A percentile compares a stretch with the other conserved stretches of the same genome.
These are phyloP conservation scores for Plasmodium gonderi DNA, from an alignment of 169 alveolate species.

Conservation along the genomic window DNA sequence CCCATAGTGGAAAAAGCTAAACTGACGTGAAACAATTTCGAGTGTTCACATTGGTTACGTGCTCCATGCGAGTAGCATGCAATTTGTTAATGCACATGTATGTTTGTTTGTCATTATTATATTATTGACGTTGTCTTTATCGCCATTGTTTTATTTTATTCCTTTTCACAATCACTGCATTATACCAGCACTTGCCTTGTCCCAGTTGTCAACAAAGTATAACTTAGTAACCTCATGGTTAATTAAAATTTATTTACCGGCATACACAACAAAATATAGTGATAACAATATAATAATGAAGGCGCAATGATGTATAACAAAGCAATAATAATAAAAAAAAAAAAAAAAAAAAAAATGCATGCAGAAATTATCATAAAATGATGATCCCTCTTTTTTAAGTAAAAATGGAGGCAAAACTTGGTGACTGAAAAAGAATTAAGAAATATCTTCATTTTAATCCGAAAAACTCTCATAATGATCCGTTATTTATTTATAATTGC, in stretches of 20 bases:
- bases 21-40: no score
- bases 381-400: neutral
- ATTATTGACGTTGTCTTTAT: no score
- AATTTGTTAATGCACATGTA: no score
- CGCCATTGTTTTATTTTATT: neutral
- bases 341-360: neutral
- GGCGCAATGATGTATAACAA: no score
- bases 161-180: neutral
- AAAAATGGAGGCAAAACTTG: neutral
- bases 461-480: no score
- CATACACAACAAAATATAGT: neutral
- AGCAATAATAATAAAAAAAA: no score
- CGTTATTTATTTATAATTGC: neutral
- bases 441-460: no score
- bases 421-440: neutral
- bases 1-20: no score
- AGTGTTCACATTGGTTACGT: neutral
- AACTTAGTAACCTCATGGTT: neutral
- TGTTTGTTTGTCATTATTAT: no score
- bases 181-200: neutral
- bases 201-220: neutral
- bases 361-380: neutral
- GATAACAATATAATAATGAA: neutral
- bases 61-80: neutral
- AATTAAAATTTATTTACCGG: neutral